Evolutionary conservation across 805 yeast species (phyloP), one percentile per base, ranked within the genome.

Genomic region (Yarrowia bubula): DNA sequence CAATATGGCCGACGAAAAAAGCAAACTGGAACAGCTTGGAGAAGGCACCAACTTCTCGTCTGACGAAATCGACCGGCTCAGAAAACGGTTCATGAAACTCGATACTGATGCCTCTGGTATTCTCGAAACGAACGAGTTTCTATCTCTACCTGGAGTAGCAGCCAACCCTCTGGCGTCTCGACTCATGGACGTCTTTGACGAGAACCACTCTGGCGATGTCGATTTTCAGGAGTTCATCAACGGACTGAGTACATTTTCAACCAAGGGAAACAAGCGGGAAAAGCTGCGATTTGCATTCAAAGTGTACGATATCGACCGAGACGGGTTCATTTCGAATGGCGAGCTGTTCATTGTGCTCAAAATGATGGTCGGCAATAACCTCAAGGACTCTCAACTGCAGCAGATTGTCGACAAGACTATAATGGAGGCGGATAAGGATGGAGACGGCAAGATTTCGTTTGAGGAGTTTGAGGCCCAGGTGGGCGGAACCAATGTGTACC

Each of bases 361-460:
- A 76, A 89, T 90, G 84, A 95, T 95, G 99, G 99, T 96, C 32
- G 99, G 98, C 1, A 87, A 86, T 70, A 92, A 95, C 72, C 77
- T 96, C 66, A 88, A 86, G 68, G 96, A 90, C 66, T 85, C 84
- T 32, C 97, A 95, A 72, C 81, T 95, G 65, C 99, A 95, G 75
- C 98, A 96, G 76, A 84, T 95, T 63, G 98, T 93, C n/a, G 98
- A 95, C 75, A 86, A 96, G 75, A 92, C 99, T 0, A 92, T 96
- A 69, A 85, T 91, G 86, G 98, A 93, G 74, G 92, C 91, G 61
- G 98, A 92, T 72, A 71, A 75, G 33, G 97, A 92, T 71, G 92
- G 93, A 1, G 97, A 92, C 72, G 96, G 97, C 0, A 85, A 83
- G 70, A 78, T 95, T 67, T 86, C 88, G 67, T 95, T 92, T 73